These are phyloP conservation scores for Calonectria hawksworthii DNA, from an alignment of 2,329 filamentous ascomycete species.

Conservation along the genomic window DNA sequence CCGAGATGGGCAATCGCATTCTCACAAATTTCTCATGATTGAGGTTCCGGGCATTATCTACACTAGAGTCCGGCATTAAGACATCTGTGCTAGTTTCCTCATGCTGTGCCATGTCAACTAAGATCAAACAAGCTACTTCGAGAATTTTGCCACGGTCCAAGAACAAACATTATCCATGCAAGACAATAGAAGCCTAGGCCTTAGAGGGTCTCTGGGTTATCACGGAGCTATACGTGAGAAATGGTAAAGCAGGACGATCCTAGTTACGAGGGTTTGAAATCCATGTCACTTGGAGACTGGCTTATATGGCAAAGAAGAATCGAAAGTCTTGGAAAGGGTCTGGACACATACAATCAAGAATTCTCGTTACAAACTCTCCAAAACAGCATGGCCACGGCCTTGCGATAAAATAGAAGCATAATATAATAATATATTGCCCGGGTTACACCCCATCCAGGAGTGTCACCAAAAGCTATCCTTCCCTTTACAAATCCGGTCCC, in stretches of 20 bases:
- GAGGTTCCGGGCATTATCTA: neutral
- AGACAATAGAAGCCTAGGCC: neutral
- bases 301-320: too few species aligned
- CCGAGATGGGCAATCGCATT: neutral
- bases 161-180: neutral
- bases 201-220: neutral
- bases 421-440: neutral
- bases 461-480: neutral
- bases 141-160: neutral
- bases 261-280: neutral
- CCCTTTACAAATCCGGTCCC: slow-evolving; percentile 14
- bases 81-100: neutral
- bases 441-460: slow-evolving; percentile 7
- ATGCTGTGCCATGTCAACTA: neutral
- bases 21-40: neutral
- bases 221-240: neutral
- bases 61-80: neutral
- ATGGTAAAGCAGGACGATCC: neutral
- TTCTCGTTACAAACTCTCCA: neutral
- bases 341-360: neutral
- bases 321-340: too few species aligned
- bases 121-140: too few species aligned
- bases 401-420: neutral
- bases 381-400: neutral
- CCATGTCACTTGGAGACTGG: neutral